Conservation (phyloP, 2,329 filamentous ascomycete genomes). For the Nigrograna mackinnonii region DNA sequence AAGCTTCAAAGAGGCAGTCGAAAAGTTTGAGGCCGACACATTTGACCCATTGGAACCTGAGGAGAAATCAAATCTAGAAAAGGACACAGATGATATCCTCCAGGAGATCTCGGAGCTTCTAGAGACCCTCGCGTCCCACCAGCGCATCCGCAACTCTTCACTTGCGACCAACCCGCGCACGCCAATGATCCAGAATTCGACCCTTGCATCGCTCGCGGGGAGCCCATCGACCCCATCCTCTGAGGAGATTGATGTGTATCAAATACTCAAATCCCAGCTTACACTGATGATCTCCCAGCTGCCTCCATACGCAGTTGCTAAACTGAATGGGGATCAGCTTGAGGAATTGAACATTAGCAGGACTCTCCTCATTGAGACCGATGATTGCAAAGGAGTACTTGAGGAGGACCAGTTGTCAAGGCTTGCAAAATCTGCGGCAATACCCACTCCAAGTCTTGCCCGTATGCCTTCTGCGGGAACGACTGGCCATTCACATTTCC, state of each 20-base stretch:
- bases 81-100: conserved; percentile 70
- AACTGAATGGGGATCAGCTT: conserved; percentile 84
- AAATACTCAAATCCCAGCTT: conserved; percentile 75
- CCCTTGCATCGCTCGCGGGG: conserved; percentile 57
- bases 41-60: conserved; percentile 19
- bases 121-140: conserved; percentile 76
- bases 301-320: conserved; percentile 83
- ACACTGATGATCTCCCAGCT: conserved; percentile 73
- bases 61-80: conserved; percentile 53
- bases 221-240: conserved; percentile 67
- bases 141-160: conserved; percentile 75
- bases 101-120: conserved; percentile 76
- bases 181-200: conserved; percentile 68
- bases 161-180: conserved; percentile 68
- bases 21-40: conserved; percentile 38
- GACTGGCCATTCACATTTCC: conserved; percentile 32
- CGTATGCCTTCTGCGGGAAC: conserved; percentile 28
- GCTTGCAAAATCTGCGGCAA: conserved; percentile 44
- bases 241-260: conserved; percentile 65
- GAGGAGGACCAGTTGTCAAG: conserved; percentile 73
- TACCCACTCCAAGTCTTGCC: conserved; percentile 27
- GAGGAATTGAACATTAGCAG: conserved; percentile 81
- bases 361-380: conserved; percentile 72
- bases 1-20: conserved; percentile 40
- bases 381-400: conserved; percentile 77